Base-by-base conservation (phyloP, 257 asterid species). In the Mitragyna speciosa region DNA sequence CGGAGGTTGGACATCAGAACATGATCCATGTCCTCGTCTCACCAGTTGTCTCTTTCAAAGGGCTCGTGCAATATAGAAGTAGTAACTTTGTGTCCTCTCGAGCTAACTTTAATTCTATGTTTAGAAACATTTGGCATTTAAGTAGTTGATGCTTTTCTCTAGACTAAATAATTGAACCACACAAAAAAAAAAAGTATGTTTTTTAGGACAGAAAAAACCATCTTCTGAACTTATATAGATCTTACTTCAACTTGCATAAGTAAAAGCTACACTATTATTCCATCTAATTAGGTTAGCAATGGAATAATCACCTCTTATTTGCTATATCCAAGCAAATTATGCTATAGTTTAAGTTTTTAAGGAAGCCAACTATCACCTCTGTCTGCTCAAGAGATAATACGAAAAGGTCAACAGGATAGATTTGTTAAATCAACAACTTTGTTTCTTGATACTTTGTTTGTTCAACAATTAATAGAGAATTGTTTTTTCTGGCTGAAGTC, bases 401-500 rank as follows among this genome's bases (percentile, higher is more conserved):
- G n/a, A 22, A 15, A n/a, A 59, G 31, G 66, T n/a, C 31, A 24
- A 24, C 33, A 59, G 5, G 22, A 58, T 58, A 58, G 28, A 58
- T 58, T n/a, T n/a, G n/a, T n/a, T 6, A 12, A 56, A 56, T 19
- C 6, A 56, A 19, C 63, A 56, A 58, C 26, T 19, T 70, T 45
- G 47, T 19, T 48, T 74, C 80, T 47, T n/a, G n/a, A n/a, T n/a
- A n/a, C n/a, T n/a, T n/a, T n/a, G n/a, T n/a, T n/a, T n/a, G n/a
- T n/a, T 81, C 79, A 83, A 82, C 82, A 74, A 74, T 81, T 80
- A 43, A 65, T 82, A 59, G 73, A 84, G 70, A 69, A 51, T 59
- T 84, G 49, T 66, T 85, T 36, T 36, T 36, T 65, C 59, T 36
- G 52, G 43, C 75, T 75, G 70, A 84, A 88, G 89, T 85, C 90